phyloP scores from a whole-genome alignment of 805 yeast species.

The Yamadazyma nakazawae region DNA sequence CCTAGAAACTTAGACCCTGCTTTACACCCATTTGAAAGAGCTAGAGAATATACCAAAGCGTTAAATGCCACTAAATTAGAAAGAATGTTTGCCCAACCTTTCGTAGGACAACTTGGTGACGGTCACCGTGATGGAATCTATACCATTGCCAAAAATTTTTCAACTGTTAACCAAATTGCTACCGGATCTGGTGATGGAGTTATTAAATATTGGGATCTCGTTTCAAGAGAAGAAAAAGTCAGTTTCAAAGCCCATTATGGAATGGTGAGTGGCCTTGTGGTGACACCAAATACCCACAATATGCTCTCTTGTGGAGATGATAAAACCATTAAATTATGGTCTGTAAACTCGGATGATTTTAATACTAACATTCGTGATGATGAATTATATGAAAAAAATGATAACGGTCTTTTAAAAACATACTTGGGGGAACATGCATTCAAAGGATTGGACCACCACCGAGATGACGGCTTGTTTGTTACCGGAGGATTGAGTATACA shows the following conservation, averaged over 20 bases:
- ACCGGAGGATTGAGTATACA: slow-evolving; percentile 91
- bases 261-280: slow-evolving; percentile 76
- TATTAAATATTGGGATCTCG: slow-evolving; percentile 89
- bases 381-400: slow-evolving; percentile 27
- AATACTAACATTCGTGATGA: slow-evolving; percentile 30
- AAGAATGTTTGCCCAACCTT: slow-evolving; percentile 96
- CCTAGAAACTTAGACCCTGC: slow-evolving; percentile 93
- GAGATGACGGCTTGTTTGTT: slow-evolving; percentile 67
- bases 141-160: slow-evolving; percentile 74
- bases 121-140: slow-evolving; percentile 97
- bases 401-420: slow-evolving; percentile 67
- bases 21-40: slow-evolving; percentile 94
- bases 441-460: slow-evolving; percentile 83
- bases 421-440: slow-evolving; percentile 82
- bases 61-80: slow-evolving; percentile 93
- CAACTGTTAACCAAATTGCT: slow-evolving; percentile 69
- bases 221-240: slow-evolving; percentile 69
- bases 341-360: slow-evolving; percentile 57
- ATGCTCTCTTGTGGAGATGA: slow-evolving; percentile 88
- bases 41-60: slow-evolving; percentile 93
- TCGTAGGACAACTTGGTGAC: slow-evolving; percentile 87
- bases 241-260: slow-evolving; percentile 89
- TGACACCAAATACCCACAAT: slow-evolving; percentile 56
- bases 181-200: slow-evolving; percentile 96
- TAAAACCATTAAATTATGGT: slow-evolving; percentile 86